A percentile compares a stretch with the other conserved stretches of the same genome.
Evolutionary conservation across 2,329 filamentous ascomycete species (phyloP).

Genomic region (Xenoacremonium recifei): DNA sequence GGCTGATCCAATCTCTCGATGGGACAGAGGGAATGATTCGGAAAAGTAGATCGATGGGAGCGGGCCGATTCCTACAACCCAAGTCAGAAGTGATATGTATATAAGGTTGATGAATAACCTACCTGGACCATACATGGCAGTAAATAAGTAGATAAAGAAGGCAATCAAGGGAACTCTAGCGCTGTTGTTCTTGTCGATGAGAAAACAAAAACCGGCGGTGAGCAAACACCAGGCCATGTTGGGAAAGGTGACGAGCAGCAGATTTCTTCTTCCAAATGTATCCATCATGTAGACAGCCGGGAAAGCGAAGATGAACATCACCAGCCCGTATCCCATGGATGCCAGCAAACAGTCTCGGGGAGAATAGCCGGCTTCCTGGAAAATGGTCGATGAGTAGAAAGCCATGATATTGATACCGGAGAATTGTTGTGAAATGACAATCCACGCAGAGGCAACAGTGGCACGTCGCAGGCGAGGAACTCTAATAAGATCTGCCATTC

Average conservation of each 20-base stretch:
- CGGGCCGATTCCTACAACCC: slow-evolving; percentile 25
- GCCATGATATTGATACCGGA: slow-evolving; percentile 35
- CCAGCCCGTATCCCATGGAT: slow-evolving; percentile 52
- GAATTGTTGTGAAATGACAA: slow-evolving; percentile 32
- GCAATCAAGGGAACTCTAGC: slow-evolving; percentile 46
- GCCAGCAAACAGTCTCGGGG: slow-evolving; percentile 41
- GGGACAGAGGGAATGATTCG: slow-evolving; percentile 54
- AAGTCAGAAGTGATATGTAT: slow-evolving; percentile 1
- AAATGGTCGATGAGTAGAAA: slow-evolving; percentile 51
- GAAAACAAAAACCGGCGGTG: slow-evolving; percentile 42
- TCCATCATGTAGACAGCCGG: slow-evolving; percentile 56
- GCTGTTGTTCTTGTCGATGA: slow-evolving; percentile 37
- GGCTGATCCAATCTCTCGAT: slow-evolving; percentile 40
- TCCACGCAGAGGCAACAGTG: slow-evolving; percentile 30
- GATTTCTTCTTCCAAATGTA: slow-evolving; percentile 46
- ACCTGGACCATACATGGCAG: slow-evolving; percentile 41
- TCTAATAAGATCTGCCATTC: slow-evolving; percentile 47
- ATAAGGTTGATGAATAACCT: background rate
- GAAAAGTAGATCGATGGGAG: slow-evolving; percentile 47
- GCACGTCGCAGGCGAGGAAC: slow-evolving; percentile 46
- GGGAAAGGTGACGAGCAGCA: slow-evolving; percentile 34
- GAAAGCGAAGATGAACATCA: slow-evolving; percentile 52
- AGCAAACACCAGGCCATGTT: slow-evolving; percentile 31
- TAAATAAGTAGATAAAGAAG: slow-evolving; percentile 52
- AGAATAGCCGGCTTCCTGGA: slow-evolving; percentile 44